phyloP scores from a whole-genome alignment of 1,139 yeast species.

The Komagataea norvegica region DNA sequence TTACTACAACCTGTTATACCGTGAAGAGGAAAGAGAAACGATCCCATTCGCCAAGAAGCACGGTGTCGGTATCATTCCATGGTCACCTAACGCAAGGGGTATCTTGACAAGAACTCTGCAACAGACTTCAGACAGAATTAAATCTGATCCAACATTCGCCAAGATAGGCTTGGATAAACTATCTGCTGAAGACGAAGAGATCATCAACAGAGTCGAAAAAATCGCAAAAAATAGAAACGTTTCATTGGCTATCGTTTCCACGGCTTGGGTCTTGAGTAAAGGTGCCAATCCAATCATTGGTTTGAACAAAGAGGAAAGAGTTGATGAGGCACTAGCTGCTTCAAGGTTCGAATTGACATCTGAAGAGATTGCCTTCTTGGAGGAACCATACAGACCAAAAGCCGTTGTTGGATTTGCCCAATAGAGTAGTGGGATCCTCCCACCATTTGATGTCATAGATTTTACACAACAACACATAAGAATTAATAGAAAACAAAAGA shows the following conservation, averaged over 20 bases:
- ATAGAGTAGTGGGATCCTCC: too few species aligned
- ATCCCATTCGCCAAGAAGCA: constrained; percentile 36
- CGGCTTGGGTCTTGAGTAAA: constrained; percentile 51
- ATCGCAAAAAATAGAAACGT: constrained; percentile 40
- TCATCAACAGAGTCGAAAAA: constrained; percentile 48
- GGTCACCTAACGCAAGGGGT: constrained; percentile 10
- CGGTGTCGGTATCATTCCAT: constrained; percentile 42
- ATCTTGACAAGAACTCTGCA: constrained; percentile 27
- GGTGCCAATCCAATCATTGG: constrained; percentile 50
- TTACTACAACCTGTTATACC: constrained; percentile 43
- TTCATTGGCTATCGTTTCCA: constrained; percentile 50
- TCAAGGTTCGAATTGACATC: constrained; percentile 36
- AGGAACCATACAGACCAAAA: constrained; percentile 42
- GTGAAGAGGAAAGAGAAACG: constrained; percentile 52
- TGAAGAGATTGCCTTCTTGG: constrained; percentile 39
- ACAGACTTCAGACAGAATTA: constrained; percentile 19
- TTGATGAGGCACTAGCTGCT: constrained; percentile 44
- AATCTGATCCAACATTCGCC: constrained; percentile 18
- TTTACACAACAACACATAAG: too few species aligned
- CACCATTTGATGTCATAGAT: too few species aligned
- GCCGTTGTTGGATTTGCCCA: constrained; percentile 14
- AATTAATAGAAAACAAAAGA: too few species aligned
- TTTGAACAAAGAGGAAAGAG: constrained; percentile 37
- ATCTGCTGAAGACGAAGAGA: constrained; percentile 31
- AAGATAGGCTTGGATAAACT: constrained; percentile 10